phyloP scores from a whole-genome alignment of 257 asterid species.

The Solanum pimpinellifolium region DNA sequence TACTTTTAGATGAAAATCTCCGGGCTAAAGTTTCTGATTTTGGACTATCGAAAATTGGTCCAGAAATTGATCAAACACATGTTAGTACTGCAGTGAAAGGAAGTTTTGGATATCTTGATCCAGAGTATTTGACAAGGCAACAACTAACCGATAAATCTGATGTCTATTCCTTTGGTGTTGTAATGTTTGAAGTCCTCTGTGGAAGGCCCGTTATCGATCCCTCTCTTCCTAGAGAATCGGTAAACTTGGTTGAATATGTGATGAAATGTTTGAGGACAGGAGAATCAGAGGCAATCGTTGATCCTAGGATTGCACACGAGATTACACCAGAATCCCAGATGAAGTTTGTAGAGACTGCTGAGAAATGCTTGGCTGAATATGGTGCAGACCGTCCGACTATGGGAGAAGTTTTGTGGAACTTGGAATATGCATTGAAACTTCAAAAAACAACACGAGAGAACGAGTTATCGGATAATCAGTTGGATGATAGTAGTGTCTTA shows the following conservation, averaged over 20 bases:
- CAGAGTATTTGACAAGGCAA: conserved; percentile 27
- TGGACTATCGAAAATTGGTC: conserved; percentile 34
- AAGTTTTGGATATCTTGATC: conserved; percentile 35
- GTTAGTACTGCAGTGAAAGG: conserved; percentile 36
- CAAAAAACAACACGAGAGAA: background rate
- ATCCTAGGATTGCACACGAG: conserved; percentile 8
- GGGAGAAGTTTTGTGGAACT: conserved; percentile 37
- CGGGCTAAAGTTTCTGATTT: conserved; percentile 37
- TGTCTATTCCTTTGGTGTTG: conserved; percentile 38
- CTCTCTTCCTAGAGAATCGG: conserved; percentile 15
- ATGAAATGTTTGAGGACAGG: background rate
- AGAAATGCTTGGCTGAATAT: conserved; percentile 28
- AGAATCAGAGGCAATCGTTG: conserved; percentile 9
- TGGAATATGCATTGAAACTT: conserved; percentile 25
- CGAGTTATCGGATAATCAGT: background rate
- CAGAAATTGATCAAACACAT: conserved; percentile 28
- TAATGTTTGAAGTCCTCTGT: conserved; percentile 22
- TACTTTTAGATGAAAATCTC: conserved; percentile 26
- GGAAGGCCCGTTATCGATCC: conserved; percentile 38
- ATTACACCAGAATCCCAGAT: conserved; percentile 11
- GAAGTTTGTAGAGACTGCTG: conserved; percentile 19
- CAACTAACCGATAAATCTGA: conserved; percentile 31
- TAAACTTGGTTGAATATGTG: conserved; percentile 28
- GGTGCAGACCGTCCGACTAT: conserved; percentile 24
- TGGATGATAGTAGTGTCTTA: background rate